Percentiles rank a stretch among this genome's conserved stretches.
These are phyloP conservation scores for Aspergillus leporis DNA, from an alignment of 495 filamentous ascomycete species.

Conservation along the genomic window DNA sequence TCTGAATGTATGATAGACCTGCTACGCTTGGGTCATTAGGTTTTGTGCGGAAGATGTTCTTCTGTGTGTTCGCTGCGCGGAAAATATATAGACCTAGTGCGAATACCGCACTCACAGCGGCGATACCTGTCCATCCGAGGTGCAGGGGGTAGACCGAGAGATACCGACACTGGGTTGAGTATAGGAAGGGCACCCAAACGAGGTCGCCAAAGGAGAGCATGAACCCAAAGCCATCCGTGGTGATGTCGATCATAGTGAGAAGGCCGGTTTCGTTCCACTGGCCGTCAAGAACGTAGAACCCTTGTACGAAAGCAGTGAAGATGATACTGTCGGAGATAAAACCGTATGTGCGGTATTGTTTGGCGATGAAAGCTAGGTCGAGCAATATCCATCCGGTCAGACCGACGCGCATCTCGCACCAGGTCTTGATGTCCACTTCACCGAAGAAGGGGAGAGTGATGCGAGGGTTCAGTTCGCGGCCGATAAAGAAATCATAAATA, in stretches of 20 bases:
- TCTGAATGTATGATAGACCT: constrained; percentile 76
- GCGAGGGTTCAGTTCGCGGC: constrained; percentile 86
- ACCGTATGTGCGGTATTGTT: constrained; percentile 75
- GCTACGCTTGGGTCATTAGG: constrained; percentile 69
- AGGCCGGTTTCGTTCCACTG: constrained; percentile 77
- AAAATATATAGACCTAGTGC: constrained; percentile 75
- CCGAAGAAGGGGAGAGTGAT: constrained; percentile 64
- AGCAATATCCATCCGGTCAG: constrained; percentile 80
- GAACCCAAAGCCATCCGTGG: constrained; percentile 81
- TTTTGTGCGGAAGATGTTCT: constrained; percentile 79
- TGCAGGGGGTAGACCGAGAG: constrained; percentile 70
- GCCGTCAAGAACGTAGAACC: constrained; percentile 73
- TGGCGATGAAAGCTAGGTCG: constrained; percentile 72
- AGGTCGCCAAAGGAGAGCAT: constrained; percentile 88
- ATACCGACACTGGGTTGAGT: constrained; percentile 76
- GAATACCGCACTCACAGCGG: constrained; percentile 59
- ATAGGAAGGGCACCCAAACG: constrained; percentile 83
- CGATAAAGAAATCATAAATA: constrained; percentile 89
- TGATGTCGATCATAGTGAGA: constrained; percentile 87
- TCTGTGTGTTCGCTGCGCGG: constrained; percentile 77
- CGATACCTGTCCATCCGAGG: constrained; percentile 61
- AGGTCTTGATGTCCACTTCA: constrained; percentile 79
- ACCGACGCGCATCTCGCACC: constrained; percentile 79
- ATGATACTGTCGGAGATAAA: constrained; percentile 78
- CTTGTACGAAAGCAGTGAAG: constrained; percentile 69